phyloP scores from a whole-genome alignment of 352 stramenopile species.

The Pythium volutum region DNA sequence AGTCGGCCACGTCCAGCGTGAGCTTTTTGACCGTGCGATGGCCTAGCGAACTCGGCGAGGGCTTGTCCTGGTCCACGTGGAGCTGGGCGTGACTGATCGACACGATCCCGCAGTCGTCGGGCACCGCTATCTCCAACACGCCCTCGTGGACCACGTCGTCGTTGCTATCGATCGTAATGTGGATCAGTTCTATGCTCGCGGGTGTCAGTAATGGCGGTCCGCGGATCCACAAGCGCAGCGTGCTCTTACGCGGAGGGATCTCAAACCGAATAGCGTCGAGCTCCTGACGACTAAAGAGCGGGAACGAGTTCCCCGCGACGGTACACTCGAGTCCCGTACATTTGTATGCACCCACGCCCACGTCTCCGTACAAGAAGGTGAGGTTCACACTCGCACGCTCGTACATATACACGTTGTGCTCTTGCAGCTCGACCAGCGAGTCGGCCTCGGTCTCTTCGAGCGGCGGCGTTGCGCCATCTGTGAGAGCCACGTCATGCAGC shows the following conservation, averaged over 20 bases:
- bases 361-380: slow-evolving; percentile 41
- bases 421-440: slow-evolving; percentile 37
- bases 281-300: slow-evolving; percentile 32
- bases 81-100: slow-evolving; percentile 14
- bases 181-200: slow-evolving; percentile 37
- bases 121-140: slow-evolving; percentile 43
- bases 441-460: neutral
- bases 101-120: slow-evolving; percentile 14
- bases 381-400: slow-evolving; percentile 52
- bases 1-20: slow-evolving; percentile 4
- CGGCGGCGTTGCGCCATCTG: neutral
- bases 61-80: slow-evolving; percentile 7
- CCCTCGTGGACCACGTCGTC: slow-evolving; percentile 46
- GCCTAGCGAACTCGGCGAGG: neutral
- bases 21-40: slow-evolving; percentile 12
- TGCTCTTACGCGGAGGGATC: slow-evolving; percentile 53
- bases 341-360: slow-evolving; percentile 47
- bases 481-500: neutral
- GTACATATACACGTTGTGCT: slow-evolving; percentile 57
- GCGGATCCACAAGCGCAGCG: slow-evolving; percentile 40
- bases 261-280: slow-evolving; percentile 39
- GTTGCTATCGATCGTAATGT: slow-evolving; percentile 41
- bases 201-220: slow-evolving; percentile 52
- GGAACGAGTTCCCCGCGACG: slow-evolving; percentile 51
- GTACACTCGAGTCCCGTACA: slow-evolving; percentile 58